Evolutionary conservation across 2,329 filamentous ascomycete genomes (phyloP).

Genomic region (Aspergillus fructus): DNA sequence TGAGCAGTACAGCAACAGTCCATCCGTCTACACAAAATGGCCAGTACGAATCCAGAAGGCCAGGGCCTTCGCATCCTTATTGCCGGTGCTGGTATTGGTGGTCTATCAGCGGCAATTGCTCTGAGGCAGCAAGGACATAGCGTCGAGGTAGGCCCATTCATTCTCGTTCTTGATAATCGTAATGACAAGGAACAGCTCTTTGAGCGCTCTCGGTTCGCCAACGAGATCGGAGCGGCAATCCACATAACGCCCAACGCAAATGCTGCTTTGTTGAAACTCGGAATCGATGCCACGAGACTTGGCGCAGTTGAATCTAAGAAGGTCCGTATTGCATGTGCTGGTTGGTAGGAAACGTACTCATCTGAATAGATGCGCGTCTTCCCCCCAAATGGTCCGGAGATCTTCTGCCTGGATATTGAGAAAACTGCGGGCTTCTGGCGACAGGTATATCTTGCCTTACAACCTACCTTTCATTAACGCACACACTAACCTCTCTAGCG

Average conservation of each 20-base stretch:
- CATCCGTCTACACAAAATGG: conserved; percentile 15
- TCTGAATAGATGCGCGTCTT: conserved; percentile 35
- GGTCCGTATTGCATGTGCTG: background rate
- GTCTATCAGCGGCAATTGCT: conserved; percentile 43
- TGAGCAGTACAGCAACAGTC: no score
- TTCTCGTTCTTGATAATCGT: no score
- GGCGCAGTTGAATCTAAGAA: conserved; percentile 39
- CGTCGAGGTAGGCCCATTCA: conserved; percentile 31
- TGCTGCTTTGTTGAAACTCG: conserved; percentile 52
- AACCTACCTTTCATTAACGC: background rate
- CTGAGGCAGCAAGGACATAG: conserved; percentile 54
- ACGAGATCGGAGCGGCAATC: conserved; percentile 61
- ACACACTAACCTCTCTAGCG: conserved; percentile 23
- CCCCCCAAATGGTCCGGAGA: conserved; percentile 33
- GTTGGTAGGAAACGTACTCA: no score
- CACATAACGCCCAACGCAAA: conserved; percentile 63
- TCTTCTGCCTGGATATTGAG: conserved; percentile 24
- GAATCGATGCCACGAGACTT: conserved; percentile 41
- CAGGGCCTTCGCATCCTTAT: conserved; percentile 30
- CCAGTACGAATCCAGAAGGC: conserved; percentile 11
- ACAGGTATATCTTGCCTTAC: conserved; percentile 24
- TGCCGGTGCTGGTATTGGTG: conserved; percentile 36
- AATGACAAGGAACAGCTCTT: conserved; percentile 41
- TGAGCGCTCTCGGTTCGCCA: conserved; percentile 57
- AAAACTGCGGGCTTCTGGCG: conserved; percentile 26